Evolutionary conservation across 805 yeast species (phyloP), one percentile per base, ranked within the genome.

Genomic region (Yamadazyma akitaensis): DNA sequence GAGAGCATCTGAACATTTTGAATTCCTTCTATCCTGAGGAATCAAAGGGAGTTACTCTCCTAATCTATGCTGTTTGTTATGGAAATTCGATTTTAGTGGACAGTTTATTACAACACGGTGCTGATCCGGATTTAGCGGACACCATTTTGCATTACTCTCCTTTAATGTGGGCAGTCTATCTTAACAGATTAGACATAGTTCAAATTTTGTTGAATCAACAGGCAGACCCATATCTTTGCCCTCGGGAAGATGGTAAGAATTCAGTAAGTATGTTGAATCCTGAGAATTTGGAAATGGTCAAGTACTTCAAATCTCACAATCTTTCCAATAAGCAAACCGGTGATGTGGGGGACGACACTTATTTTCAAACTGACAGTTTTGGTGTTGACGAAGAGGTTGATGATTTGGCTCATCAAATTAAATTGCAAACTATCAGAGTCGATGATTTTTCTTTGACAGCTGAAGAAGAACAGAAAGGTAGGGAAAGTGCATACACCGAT

Each of bases 151-250:
- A 77, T 2, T 82, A 80, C 62, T 77, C 88, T 0, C 88, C 96
- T 10, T 63, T 87, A 38, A 88, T 87, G 94, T 88, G 96, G 96
- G 91, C 95, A 0, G 80, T 88, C 2, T 77, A 82, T 54, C 72
- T 83, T 53, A 77, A 81, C 44, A 79, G 80, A 44, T 62, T 76
- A 48, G 72, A 75, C 11, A 72, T 84, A 38, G 82, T 80, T 13
- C 76, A 79, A 40, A 64, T 75, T 46, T 65, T 88, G 48, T 63
- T 89, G 44, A 78, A 79, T 37, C 72, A 73, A 47, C 85, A 84
- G 32, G 92, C 91, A 0, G 85, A 83, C 49, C 80, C 82, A 1
- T 70, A 75, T 35, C 64, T 76, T 40, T 14, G 54, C 11, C 63
- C 64, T 5, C 46, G 53, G 24, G 57, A 57, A 30, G 59, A 56